Evolutionary conservation across 257 asterid species (phyloP).

Genomic region (Solanum peruvianum): DNA sequence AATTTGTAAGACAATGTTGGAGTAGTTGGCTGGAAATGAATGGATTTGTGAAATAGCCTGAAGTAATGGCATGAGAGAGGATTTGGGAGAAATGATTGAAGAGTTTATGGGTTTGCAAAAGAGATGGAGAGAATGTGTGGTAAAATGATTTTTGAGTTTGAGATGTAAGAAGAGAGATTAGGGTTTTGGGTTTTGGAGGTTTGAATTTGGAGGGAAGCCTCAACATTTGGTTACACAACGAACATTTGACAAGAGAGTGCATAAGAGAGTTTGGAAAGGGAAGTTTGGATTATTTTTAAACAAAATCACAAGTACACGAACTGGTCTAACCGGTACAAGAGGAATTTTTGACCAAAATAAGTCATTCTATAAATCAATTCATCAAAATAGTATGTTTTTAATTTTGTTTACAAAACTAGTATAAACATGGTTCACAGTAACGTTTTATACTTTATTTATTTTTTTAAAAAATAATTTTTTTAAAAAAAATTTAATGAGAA

Average conservation of each 20-base stretch:
- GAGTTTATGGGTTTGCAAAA: not conserved
- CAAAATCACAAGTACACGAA: no score
- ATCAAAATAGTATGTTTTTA: no score
- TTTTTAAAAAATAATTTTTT: no score
- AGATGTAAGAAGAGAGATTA: not conserved
- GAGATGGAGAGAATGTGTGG: not conserved
- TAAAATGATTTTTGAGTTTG: not conserved
- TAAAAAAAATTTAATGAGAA: no score
- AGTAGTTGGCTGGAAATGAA: constrained; percentile 8
- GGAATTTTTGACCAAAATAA: no score
- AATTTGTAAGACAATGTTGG: not conserved
- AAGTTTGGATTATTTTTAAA: not conserved
- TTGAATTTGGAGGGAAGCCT: not conserved
- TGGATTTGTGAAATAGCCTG: not conserved
- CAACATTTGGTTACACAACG: not conserved
- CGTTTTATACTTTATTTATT: no score
- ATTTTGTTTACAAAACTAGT: no score
- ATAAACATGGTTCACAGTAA: no score
- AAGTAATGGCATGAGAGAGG: not conserved
- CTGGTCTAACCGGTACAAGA: not conserved
- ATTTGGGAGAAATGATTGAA: constrained; percentile 1
- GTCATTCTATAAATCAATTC: no score
- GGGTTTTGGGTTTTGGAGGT: not conserved
- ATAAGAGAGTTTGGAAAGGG: not conserved
- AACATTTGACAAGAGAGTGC: not conserved